Conservation (phyloP, 768 basidiomycete genomes). For the Trametes sanguinea region DNA sequence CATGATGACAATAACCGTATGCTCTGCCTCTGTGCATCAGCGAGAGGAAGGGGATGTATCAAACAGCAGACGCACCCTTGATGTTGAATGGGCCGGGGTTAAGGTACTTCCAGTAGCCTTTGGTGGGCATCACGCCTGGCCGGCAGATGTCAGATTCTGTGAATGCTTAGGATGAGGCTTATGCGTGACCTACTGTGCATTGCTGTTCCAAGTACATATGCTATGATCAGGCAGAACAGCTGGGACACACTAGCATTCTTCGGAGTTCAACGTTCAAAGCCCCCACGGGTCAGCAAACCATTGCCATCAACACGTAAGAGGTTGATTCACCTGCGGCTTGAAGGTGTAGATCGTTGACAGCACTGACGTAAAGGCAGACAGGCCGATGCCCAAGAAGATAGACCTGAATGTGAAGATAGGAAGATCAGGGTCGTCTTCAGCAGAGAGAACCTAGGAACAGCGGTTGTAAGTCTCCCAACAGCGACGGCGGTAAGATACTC, state of each 20-base stretch:
- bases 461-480: not conserved
- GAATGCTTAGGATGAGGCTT: not conserved
- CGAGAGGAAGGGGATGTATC: slow-evolving; percentile 12
- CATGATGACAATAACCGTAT: slow-evolving; percentile 64
- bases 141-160: too few species aligned
- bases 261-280: too few species aligned
- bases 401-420: slow-evolving; percentile 52
- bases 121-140: slow-evolving; percentile 43
- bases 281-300: not conserved
- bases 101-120: slow-evolving; percentile 53
- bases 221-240: slow-evolving; percentile 57
- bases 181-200: slow-evolving; percentile 46
- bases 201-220: slow-evolving; percentile 52
- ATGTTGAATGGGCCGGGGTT: slow-evolving; percentile 67
- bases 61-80: slow-evolving; percentile 37
- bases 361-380: slow-evolving; percentile 50
- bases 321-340: slow-evolving; percentile 34
- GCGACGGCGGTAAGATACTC: too few species aligned
- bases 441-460: slow-evolving; percentile 45
- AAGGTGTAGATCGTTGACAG: slow-evolving; percentile 40
- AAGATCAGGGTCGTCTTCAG: slow-evolving; percentile 50
- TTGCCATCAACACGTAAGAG: not conserved
- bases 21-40: slow-evolving; percentile 37
- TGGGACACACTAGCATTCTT: slow-evolving; percentile 56
- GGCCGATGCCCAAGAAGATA: slow-evolving; percentile 48